Percentiles rank a stretch among this genome's conserved stretches.
Evolutionary conservation across 345 rosid genomes (phyloP).

Genomic region (Crucihimalaya himalaica): DNA sequence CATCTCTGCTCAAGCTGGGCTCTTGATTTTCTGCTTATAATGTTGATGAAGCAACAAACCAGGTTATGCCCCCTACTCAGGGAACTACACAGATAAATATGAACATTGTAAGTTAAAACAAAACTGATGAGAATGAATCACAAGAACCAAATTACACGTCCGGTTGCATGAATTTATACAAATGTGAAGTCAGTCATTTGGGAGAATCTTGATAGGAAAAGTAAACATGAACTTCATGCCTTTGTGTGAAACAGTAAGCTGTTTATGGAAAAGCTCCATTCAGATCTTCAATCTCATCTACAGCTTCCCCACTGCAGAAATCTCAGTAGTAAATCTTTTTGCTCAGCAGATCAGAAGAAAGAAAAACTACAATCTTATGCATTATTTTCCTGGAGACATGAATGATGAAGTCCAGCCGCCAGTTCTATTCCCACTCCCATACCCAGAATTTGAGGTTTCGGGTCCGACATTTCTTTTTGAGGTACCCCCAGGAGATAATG

Average conservation of each 20-base stretch:
- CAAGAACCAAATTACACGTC: constrained; percentile 27
- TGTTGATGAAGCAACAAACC: constrained; percentile 9
- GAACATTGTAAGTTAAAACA: not conserved
- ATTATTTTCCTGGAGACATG: constrained; percentile 64
- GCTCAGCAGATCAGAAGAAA: constrained; percentile 9
- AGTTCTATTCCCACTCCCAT: constrained; percentile 52
- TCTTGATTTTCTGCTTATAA: constrained; percentile 13
- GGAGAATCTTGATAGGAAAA: not conserved
- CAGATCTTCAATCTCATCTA: constrained; percentile 17
- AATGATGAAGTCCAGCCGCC: constrained; percentile 84
- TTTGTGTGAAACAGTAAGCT: constrained; percentile 4
- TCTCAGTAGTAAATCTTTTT: constrained; percentile 15
- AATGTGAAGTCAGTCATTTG: constrained; percentile 17
- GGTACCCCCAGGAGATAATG: constrained; percentile 57
- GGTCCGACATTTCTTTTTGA: constrained; percentile 59
- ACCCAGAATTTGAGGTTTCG: constrained; percentile 61
- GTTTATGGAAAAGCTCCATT: not conserved
- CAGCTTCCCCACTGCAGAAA: constrained; percentile 16
- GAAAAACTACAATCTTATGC: not conserved
- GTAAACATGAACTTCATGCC: constrained; percentile 17
- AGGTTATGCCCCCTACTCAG: not conserved
- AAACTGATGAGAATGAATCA: constrained; percentile 10
- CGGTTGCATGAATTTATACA: constrained; percentile 27
- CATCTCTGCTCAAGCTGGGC: constrained; percentile 1
- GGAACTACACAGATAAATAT: not conserved